Base-by-base conservation (phyloP, 305 asterid genomes). In the Fraxinus nigra region DNA sequence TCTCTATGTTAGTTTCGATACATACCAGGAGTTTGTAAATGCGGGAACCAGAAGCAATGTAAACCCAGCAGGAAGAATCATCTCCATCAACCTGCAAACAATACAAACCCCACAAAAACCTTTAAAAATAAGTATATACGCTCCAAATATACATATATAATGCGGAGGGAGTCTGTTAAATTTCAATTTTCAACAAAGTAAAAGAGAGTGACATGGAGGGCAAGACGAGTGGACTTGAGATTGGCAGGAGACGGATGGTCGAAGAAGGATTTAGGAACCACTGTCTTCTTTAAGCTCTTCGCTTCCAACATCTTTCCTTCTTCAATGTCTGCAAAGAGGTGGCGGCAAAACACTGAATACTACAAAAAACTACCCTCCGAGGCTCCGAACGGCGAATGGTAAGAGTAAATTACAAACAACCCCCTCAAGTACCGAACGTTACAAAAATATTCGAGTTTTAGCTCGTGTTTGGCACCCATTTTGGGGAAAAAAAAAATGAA, bases 211-310 rank as follows among this genome's bases (percentile, higher is more conserved):
- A 93, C 97, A 76, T 89, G 94, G 87, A 95, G 86, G 32, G 98
- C 98, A 26, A 93, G 96, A 70, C 98, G 98, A 79, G 98, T 92
- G 51, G 98, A 88, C 81, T 92, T 98, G 78, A 93, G 88, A 81
- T 85, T 92, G 74, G 89, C 96, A 1, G 98, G 94, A 79, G 98
- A 95, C 51, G 99, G 97, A 75, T 92, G 86, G 14, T 89, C 79
- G 59, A 95, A 79, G 28, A 95, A 94, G 79, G 93, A 86, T 37
- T 86, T 54, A 32, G 99, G 97, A 34, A 95, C 88, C 34, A 48
- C 87, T 22, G 97, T 96, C 83, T 95, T 95, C 86, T 80, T 91
- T 80, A 95, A 82, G 37, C 92, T 92, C 91, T 89, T 94, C 9
- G 92, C 96, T 80, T 90, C 93, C 90, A 94, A 61, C 96, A 92